Percentiles rank a stretch among this genome's conserved stretches.
Conservation (phyloP, 257 asterid species). For the Marsdenia floribunda region DNA sequence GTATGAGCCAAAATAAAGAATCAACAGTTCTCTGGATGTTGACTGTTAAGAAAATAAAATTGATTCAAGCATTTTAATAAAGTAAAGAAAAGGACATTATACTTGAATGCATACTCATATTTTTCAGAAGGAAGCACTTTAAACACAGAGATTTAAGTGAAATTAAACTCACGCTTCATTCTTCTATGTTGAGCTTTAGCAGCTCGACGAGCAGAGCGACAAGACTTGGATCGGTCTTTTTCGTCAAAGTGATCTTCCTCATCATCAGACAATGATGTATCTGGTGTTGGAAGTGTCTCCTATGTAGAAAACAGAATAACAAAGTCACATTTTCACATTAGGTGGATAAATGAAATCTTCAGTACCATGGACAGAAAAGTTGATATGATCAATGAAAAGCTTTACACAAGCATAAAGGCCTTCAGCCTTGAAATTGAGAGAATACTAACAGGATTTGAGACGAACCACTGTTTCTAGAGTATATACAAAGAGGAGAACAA, state of each 20-base stretch:
- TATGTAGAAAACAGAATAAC: conserved; percentile 13
- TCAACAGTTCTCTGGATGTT: neutral
- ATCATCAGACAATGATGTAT: conserved; percentile 28
- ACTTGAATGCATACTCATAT: neutral
- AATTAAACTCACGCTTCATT: conserved; percentile 54
- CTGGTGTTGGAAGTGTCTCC: conserved; percentile 33
- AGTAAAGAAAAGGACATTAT: neutral
- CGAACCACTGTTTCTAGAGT: neutral
- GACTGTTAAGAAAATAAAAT: too few species aligned
- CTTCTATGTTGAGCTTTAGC: conserved; percentile 40
- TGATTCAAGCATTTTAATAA: neutral
- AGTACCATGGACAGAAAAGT: neutral
- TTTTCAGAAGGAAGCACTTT: neutral
- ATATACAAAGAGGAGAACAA: neutral
- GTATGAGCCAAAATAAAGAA: neutral
- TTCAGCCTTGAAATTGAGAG: neutral
- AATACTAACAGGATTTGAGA: neutral
- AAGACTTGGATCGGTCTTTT: conserved; percentile 45
- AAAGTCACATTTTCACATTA: conserved; percentile 2
- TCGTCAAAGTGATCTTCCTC: conserved; percentile 35
- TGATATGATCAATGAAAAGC: neutral
- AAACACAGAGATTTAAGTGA: neutral
- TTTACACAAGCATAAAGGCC: neutral
- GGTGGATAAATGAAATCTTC: conserved; percentile 1
- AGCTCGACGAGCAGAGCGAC: conserved; percentile 38